These are phyloP conservation scores for Aspergillus coremiiformis DNA, from an alignment of 495 filamentous ascomycete species.

Conservation along the genomic window DNA sequence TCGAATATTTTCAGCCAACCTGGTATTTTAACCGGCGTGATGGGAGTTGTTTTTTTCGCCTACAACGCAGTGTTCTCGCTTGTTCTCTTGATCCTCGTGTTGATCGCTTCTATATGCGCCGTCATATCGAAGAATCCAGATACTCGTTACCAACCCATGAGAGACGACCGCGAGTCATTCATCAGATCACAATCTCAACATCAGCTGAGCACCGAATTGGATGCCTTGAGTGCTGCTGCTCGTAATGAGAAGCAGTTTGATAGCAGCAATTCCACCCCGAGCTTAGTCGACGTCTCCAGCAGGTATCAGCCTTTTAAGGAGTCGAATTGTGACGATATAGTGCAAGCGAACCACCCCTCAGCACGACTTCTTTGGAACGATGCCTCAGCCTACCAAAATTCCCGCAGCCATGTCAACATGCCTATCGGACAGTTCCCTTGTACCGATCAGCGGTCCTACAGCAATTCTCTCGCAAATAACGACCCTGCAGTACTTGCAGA, in stretches of 20 bases:
- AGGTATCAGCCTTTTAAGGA: not conserved
- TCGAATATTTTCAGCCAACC: constrained; percentile 75
- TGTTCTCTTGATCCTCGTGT: constrained; percentile 75
- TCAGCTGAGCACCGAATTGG: constrained; percentile 73
- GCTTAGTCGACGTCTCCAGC: not conserved
- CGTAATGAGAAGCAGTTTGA: constrained; percentile 51
- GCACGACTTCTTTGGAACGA: not conserved
- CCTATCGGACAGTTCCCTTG: not conserved
- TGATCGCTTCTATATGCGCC: constrained; percentile 72
- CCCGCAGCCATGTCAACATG: not conserved
- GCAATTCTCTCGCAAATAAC: not conserved
- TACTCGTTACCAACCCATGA: constrained; percentile 89
- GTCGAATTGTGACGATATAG: not conserved
- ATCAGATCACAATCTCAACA: constrained; percentile 81
- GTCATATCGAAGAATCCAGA: constrained; percentile 91
- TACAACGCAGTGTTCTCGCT: constrained; percentile 80
- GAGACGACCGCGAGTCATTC: constrained; percentile 87
- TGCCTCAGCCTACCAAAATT: not conserved
- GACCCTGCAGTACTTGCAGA: not conserved
- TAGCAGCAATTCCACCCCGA: not conserved
- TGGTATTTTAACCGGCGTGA: constrained; percentile 75
- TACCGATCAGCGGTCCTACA: not conserved
- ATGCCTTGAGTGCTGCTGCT: constrained; percentile 85
- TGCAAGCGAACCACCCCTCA: not conserved
- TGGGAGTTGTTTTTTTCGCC: constrained; percentile 91